Conservation (phyloP, 306 rosid species). For the Neltuma alba region DNA sequence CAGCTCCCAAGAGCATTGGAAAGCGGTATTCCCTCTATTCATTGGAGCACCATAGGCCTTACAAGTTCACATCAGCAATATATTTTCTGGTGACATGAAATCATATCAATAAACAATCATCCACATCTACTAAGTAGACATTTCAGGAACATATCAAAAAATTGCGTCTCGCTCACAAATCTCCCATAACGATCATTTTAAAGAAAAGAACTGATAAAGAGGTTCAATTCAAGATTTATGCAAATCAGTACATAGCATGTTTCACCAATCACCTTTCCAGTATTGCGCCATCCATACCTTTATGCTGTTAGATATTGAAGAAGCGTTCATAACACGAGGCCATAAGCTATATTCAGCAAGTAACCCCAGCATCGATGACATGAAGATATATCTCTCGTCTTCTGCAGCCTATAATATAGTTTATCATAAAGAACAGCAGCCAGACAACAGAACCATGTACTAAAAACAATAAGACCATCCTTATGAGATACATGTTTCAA, state of each 20-base stretch:
- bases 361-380: constrained; percentile 87
- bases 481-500: neutral
- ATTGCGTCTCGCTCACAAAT: neutral
- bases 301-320: constrained; percentile 70
- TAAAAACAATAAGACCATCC: neutral
- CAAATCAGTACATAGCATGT: constrained; percentile 1
- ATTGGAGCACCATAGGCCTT: neutral
- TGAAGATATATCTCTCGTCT: constrained; percentile 84
- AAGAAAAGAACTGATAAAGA: constrained; percentile 22
- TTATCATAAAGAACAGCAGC: constrained; percentile 34
- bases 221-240: constrained; percentile 27
- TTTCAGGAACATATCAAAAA: neutral
- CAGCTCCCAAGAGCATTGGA: neutral
- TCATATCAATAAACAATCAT: neutral
- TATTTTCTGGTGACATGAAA: neutral
- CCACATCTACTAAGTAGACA: neutral
- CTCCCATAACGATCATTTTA: constrained; percentile 10
- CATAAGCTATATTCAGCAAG: constrained; percentile 77
- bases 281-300: constrained; percentile 59
- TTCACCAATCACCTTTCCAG: constrained; percentile 28
- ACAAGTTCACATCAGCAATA: neutral
- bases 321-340: constrained; percentile 86
- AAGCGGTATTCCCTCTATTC: neutral
- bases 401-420: constrained; percentile 62
- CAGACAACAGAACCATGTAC: neutral